Conservation (phyloP, 495 filamentous ascomycete genomes). For the Hyaloscypha hepaticicola region DNA sequence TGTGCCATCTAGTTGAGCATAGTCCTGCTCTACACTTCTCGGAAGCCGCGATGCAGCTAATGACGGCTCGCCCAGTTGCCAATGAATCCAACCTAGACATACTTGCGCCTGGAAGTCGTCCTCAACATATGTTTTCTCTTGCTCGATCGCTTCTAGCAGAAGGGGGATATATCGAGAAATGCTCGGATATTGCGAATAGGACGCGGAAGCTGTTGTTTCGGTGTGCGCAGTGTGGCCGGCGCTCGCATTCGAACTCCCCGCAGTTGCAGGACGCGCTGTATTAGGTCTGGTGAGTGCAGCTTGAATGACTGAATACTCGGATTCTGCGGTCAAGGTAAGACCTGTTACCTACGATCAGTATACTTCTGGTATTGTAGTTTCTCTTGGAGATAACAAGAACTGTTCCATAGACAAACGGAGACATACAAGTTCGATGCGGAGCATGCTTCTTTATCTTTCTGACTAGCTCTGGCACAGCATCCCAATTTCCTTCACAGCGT, state of each 20-base stretch:
- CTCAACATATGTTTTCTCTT: conserved; percentile 42
- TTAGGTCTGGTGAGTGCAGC: conserved; percentile 46
- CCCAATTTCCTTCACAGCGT: conserved; percentile 85
- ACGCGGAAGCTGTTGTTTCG: conserved; percentile 3
- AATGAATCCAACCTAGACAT: conserved; percentile 81
- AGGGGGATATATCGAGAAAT: conserved; percentile 57
- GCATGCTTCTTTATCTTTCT: conserved; percentile 94
- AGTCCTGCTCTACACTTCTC: conserved; percentile 53
- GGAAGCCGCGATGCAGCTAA: conserved; percentile 63
- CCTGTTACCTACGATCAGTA: conserved; percentile 47
- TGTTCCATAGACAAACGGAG: not conserved
- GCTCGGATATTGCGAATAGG: conserved; percentile 16
- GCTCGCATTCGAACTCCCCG: conserved; percentile 21
- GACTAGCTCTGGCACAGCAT: conserved; percentile 82
- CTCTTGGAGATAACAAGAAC: not conserved
- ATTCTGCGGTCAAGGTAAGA: conserved; percentile 70
- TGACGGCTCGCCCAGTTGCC: conserved; percentile 65
- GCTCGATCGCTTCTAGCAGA: conserved; percentile 65
- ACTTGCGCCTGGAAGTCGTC: conserved; percentile 78
- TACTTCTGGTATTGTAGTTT: not conserved
- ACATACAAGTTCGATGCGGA: conserved; percentile 77
- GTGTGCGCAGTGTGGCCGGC: not conserved
- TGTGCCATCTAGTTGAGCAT: conserved; percentile 48
- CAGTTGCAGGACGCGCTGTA: conserved; percentile 41
- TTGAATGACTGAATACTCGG: conserved; percentile 61